Conservation (phyloP, 2,329 filamentous ascomycete species). For the Aschersonia sp. region DNA sequence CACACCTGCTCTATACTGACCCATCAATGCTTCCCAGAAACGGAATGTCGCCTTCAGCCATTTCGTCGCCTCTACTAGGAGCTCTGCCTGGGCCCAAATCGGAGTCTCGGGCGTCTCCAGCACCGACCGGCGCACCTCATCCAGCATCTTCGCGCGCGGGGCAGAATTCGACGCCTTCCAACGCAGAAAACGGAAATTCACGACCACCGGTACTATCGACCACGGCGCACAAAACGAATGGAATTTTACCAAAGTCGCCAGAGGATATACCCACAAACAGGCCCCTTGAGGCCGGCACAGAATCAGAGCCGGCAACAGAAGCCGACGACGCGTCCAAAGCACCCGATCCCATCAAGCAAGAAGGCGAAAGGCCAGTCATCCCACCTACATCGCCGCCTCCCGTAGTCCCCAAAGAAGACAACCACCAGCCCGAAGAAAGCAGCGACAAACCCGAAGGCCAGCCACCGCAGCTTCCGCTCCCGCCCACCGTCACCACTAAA, state of each 20-base stretch:
- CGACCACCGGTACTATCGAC: background rate
- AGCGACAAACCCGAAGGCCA: constrained; percentile 14
- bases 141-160: constrained; percentile 58
- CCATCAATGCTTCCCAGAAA: constrained; percentile 9
- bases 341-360: constrained; percentile 18
- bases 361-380: constrained; percentile 2
- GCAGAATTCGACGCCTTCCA: constrained; percentile 58
- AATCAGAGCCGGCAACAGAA: constrained; percentile 40
- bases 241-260: constrained; percentile 22
- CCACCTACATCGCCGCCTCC: background rate
- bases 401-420: background rate
- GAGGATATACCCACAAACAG: constrained; percentile 19
- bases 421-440: background rate
- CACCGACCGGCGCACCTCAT: constrained; percentile 38
- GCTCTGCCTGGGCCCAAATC: constrained; percentile 49
- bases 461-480: constrained; percentile 16
- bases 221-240: constrained; percentile 41
- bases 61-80: constrained; percentile 62
- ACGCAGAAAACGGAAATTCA: constrained; percentile 23
- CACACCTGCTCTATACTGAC: background rate
- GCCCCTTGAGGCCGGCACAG: constrained; percentile 14
- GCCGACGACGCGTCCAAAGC: constrained; percentile 17
- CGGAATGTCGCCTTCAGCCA: constrained; percentile 52
- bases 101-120: constrained; percentile 41
- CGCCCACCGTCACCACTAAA: constrained; percentile 43